Conservation (phyloP, 352 stramenopile genomes). For the Phytophthora cryptogea region DNA sequence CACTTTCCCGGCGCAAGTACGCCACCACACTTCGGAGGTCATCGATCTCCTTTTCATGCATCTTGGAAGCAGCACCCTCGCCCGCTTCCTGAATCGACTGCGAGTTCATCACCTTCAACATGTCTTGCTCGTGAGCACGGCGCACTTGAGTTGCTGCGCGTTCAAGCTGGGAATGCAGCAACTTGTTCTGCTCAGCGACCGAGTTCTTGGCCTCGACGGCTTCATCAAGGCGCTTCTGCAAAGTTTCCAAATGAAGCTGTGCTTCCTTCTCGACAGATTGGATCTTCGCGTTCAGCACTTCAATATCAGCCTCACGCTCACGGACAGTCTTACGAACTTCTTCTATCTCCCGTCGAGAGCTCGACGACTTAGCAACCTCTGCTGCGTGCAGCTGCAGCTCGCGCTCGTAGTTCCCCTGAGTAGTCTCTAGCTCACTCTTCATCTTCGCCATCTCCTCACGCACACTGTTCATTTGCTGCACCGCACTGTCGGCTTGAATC, state of each 20-base stretch:
- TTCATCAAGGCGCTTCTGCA: conserved; percentile 62
- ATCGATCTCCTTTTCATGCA: conserved; percentile 66
- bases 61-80: conserved; percentile 22
- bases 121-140: conserved; percentile 58
- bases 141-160: conserved; percentile 58
- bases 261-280: conserved; percentile 43
- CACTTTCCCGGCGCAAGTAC: conserved; percentile 70
- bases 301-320: conserved; percentile 40
- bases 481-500: conserved; percentile 43
- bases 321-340: conserved; percentile 45
- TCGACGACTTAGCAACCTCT: conserved; percentile 60
- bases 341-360: conserved; percentile 58
- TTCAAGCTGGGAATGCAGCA: conserved; percentile 77
- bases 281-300: conserved; percentile 48
- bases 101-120: conserved; percentile 37
- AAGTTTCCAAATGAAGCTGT: conserved; percentile 35
- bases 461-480: conserved; percentile 51
- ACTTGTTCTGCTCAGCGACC: conserved; percentile 69
- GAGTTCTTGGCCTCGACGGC: conserved; percentile 50
- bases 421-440: conserved; percentile 47
- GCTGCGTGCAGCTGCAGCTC: conserved; percentile 80
- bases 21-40: conserved; percentile 75
- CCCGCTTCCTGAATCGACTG: conserved; percentile 29
- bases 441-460: conserved; percentile 52
- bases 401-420: conserved; percentile 84